A percentile compares a stretch with the other conserved stretches of the same genome.
Conservation (phyloP, 768 basidiomycete species). For the Lactarius hengduanensis region DNA sequence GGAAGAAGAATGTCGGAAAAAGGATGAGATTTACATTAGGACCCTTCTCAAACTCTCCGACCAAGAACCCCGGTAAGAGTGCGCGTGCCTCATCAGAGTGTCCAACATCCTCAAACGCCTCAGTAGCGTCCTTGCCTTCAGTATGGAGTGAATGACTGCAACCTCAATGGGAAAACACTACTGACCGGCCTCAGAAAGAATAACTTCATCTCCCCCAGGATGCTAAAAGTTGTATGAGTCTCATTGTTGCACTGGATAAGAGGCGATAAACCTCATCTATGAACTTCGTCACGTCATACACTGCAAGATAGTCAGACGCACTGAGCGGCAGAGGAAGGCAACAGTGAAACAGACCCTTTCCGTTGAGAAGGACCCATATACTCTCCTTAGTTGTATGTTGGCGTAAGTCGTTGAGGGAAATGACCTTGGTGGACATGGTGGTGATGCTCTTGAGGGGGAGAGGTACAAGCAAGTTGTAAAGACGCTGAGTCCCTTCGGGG, state of each 20-base stretch:
- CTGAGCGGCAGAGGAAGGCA: conserved; percentile 9
- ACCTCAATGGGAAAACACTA: conserved; percentile 8
- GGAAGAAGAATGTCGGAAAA: neutral
- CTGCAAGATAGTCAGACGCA: conserved; percentile 43
- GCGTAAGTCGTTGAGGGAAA: conserved; percentile 77
- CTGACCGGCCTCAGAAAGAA: conserved; percentile 88
- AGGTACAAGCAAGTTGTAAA: conserved; percentile 20
- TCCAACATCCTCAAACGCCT: conserved; percentile 98
- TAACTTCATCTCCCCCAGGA: conserved; percentile 97
- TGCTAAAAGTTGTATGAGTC: conserved; percentile 52
- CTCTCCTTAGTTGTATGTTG: conserved; percentile 70
- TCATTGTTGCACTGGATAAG: conserved; percentile 1
- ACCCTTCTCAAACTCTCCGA: conserved; percentile 73
- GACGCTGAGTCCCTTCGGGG: neutral
- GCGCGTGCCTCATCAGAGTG: conserved; percentile 98
- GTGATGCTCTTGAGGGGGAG: conserved; percentile 19
- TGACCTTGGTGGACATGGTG: conserved; percentile 45
- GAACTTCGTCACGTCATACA: conserved; percentile 93
- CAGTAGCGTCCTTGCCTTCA: conserved; percentile 90
- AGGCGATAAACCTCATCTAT: conserved; percentile 74
- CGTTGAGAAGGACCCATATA: conserved; percentile 80
- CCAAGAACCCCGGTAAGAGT: conserved; percentile 86
- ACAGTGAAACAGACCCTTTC: conserved; percentile 59
- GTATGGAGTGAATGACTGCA: conserved; percentile 11
- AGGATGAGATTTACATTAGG: conserved; percentile 32